These are phyloP conservation scores for Geotrichum armillariae DNA, from an alignment of 1,139 yeast species.

Conservation along the genomic window DNA sequence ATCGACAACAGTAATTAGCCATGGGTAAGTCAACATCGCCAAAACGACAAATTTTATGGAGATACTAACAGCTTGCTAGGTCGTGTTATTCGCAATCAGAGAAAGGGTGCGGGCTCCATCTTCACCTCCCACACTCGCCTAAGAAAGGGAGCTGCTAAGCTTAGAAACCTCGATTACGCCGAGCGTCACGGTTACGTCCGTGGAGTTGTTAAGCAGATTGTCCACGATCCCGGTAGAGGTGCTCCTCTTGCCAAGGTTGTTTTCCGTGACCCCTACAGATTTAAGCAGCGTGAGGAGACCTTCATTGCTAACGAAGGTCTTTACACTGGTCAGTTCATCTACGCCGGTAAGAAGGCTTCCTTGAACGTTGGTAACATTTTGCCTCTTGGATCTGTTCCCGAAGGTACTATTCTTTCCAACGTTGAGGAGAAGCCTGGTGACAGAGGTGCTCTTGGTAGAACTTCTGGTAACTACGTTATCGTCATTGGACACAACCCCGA, in stretches of 20 bases:
- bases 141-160: conserved; percentile 99
- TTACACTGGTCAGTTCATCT: conserved; percentile 98
- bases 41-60: too few species aligned
- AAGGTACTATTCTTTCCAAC: conserved; percentile 98
- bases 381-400: conserved; percentile 97
- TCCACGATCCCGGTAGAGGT: conserved; percentile 99
- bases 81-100: conserved; percentile 99
- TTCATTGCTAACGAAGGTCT: conserved; percentile 99
- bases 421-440: conserved; percentile 99
- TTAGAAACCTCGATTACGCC: conserved; percentile 98
- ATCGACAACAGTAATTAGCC: conserved; percentile 20
- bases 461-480: conserved; percentile 99
- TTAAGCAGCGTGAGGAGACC: conserved; percentile 96
- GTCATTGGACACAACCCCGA: conserved; percentile 99
- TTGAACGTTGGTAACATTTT: conserved; percentile 96
- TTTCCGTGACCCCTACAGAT: conserved; percentile 99
- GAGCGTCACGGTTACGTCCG: conserved; percentile 99
- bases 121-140: conserved; percentile 99
- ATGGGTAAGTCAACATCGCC: conserved; percentile 20
- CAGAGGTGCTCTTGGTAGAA: conserved; percentile 99
- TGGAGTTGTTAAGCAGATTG: conserved; percentile 97
- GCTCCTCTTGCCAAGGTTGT: conserved; percentile 99
- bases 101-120: conserved; percentile 99
- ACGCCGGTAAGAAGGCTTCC: conserved; percentile 99
- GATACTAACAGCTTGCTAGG: conserved; percentile 48